A percentile compares a stretch with the other conserved stretches of the same genome.
Evolutionary conservation across 768 basidiomycete genomes (phyloP).

Genomic region (Macrolepiota dolichaula): DNA sequence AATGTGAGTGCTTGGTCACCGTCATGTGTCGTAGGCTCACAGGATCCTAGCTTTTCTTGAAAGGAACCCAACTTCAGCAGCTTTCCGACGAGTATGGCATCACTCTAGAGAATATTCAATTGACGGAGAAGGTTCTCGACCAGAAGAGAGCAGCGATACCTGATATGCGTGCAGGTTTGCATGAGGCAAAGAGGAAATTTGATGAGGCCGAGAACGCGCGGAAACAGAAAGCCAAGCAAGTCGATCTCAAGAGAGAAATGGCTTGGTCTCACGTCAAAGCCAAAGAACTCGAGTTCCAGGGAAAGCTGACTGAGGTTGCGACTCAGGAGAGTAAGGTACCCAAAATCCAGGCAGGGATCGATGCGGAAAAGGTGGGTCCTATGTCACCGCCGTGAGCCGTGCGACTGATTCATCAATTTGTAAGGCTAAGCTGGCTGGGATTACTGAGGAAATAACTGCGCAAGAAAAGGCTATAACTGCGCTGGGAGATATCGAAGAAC

Average conservation of each 20-base stretch:
- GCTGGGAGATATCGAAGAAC: slow-evolving; percentile 30
- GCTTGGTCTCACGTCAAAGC: slow-evolving; percentile 83
- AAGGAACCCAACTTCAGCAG: slow-evolving; percentile 87
- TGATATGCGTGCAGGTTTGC: slow-evolving; percentile 59
- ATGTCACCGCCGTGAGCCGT: background rate
- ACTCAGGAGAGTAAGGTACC: slow-evolving; percentile 31
- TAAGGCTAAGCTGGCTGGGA: slow-evolving; percentile 28
- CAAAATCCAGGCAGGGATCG: slow-evolving; percentile 32
- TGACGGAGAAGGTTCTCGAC: slow-evolving; percentile 60
- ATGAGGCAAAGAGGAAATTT: slow-evolving; percentile 56
- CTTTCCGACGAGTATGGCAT: slow-evolving; percentile 84
- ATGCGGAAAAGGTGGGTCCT: slow-evolving; percentile 29
- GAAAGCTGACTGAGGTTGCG: slow-evolving; percentile 32
- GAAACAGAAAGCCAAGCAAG: slow-evolving; percentile 63
- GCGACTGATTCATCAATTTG: background rate
- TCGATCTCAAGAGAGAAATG: slow-evolving; percentile 73
- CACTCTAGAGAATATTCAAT: slow-evolving; percentile 68
- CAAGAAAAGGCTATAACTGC: slow-evolving; percentile 26
- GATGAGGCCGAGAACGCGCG: slow-evolving; percentile 74
- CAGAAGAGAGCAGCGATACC: slow-evolving; percentile 78
- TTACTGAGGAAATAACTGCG: slow-evolving; percentile 26
- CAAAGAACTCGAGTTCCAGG: slow-evolving; percentile 59
- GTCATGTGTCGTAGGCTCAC: slow-evolving; percentile 2
- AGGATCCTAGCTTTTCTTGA: slow-evolving; percentile 77
- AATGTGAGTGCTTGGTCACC: slow-evolving; percentile 45